Percentiles rank a stretch among this genome's conserved stretches.
Evolutionary conservation across 352 stramenopile genomes (phyloP).

Genomic region (Saprolegnia diclina): DNA sequence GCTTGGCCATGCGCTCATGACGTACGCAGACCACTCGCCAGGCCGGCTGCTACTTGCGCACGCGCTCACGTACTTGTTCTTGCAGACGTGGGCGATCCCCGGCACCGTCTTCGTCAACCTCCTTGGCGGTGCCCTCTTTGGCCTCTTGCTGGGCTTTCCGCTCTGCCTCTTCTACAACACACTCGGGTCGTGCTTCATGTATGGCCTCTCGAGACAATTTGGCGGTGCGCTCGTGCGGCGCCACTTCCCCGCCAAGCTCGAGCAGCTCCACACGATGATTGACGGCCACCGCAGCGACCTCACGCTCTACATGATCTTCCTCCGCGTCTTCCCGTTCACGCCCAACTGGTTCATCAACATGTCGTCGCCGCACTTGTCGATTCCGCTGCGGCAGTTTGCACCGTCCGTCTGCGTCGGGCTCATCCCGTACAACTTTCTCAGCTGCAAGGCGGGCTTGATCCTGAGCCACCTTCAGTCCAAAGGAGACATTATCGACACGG

Average conservation of each 20-base stretch:
- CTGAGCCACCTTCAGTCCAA: constrained; percentile 60
- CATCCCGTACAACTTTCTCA: constrained; percentile 81
- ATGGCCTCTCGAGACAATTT: constrained; percentile 52
- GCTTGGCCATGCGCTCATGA: constrained; percentile 55
- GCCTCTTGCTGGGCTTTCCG: constrained; percentile 59
- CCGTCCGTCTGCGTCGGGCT: constrained; percentile 58
- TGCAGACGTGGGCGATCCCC: constrained; percentile 76
- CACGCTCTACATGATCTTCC: constrained; percentile 75
- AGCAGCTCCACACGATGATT: constrained; percentile 45
- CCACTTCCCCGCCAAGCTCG: constrained; percentile 49
- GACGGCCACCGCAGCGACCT: constrained; percentile 68
- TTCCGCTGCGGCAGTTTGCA: constrained; percentile 55
- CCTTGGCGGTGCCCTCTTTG: constrained; percentile 64
- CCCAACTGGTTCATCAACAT: constrained; percentile 87
- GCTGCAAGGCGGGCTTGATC: constrained; percentile 72
- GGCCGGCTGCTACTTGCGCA: constrained; percentile 53
- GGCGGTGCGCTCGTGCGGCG: constrained; percentile 47
- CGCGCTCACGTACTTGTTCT: constrained; percentile 66
- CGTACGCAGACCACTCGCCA: constrained; percentile 40
- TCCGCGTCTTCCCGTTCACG: constrained; percentile 77
- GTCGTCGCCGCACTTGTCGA: constrained; percentile 64
- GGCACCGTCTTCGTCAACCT: constrained; percentile 80
- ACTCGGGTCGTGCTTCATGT: constrained; percentile 71
- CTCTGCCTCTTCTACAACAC: constrained; percentile 79
- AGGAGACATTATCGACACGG: constrained; percentile 72